A percentile compares a stretch with the other conserved stretches of the same genome.
Evolutionary conservation across 257 asterid species (phyloP).

Genomic region (Sherardia arvensis): DNA sequence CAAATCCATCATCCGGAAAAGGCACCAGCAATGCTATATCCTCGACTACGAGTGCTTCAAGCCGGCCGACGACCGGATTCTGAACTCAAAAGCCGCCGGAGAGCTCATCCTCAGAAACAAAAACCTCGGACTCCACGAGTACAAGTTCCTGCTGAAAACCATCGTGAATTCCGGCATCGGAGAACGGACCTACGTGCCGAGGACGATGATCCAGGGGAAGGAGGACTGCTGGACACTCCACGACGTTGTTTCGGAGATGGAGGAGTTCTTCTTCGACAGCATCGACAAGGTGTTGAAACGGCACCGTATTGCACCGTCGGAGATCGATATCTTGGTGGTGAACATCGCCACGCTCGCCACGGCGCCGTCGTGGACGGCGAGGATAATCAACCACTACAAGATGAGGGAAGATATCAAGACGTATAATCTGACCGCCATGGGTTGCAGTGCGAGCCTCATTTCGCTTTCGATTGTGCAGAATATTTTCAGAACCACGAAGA

Average conservation of each 20-base stretch:
- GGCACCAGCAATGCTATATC: constrained; percentile 51
- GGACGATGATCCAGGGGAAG: constrained; percentile 51
- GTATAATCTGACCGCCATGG: constrained; percentile 81
- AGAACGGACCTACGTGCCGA: constrained; percentile 77
- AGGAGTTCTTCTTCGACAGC: constrained; percentile 53
- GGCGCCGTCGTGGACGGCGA: constrained; percentile 46
- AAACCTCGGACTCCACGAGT: constrained; percentile 58
- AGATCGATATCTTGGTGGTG: constrained; percentile 70
- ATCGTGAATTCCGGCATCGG: constrained; percentile 85
- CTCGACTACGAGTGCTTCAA: constrained; percentile 71
- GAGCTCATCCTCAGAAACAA: constrained; percentile 60
- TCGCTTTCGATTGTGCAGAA: constrained; percentile 47
- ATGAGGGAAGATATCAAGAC: constrained; percentile 64
- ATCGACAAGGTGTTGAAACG: constrained; percentile 37
- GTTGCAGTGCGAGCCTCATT: constrained; percentile 79
- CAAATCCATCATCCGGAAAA: constrained; percentile 17
- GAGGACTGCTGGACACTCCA: constrained; percentile 39
- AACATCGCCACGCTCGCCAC: constrained; percentile 65
- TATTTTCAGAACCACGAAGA: constrained; percentile 30
- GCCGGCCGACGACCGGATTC: constrained; percentile 43
- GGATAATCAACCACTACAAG: constrained; percentile 48
- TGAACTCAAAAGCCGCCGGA: constrained; percentile 51
- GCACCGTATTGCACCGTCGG: constrained; percentile 34
- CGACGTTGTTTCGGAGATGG: constrained; percentile 63
- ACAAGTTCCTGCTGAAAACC: constrained; percentile 67